A percentile compares a stretch with the other conserved stretches of the same genome.
Conservation (phyloP, 179 eudicot genomes). For the Heliamphora pulchella region DNA sequence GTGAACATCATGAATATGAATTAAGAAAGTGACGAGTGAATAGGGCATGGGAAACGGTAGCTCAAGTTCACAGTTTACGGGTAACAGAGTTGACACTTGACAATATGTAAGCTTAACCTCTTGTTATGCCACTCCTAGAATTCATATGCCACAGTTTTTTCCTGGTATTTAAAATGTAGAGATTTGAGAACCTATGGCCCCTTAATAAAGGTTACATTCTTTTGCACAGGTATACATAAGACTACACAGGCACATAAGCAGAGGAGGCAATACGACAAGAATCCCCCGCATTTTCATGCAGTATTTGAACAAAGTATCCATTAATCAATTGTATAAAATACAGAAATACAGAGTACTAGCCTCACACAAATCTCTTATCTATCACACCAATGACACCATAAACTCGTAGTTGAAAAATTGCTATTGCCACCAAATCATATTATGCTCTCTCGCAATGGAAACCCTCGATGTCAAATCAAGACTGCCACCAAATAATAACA, state of each 20-base stretch:
- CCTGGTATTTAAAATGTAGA: not conserved
- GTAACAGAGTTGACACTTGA: not conserved
- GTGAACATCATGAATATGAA: slow-evolving; percentile 3
- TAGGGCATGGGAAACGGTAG: not conserved
- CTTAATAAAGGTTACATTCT: not conserved
- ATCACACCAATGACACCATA: not conserved
- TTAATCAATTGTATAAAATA: not conserved
- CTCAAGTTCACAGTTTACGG: not conserved
- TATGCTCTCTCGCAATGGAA: not conserved
- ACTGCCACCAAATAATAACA: not conserved
- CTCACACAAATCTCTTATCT: not conserved
- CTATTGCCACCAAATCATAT: no score
- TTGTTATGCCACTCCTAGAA: not conserved
- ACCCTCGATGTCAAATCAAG: not conserved
- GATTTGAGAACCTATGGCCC: not conserved
- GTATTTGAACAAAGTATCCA: not conserved
- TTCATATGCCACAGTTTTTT: not conserved
- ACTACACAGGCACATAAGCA: not conserved
- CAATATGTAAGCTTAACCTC: not conserved
- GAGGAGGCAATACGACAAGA: not conserved
- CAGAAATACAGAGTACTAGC: not conserved
- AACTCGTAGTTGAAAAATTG: not conserved
- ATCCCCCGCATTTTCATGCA: not conserved
- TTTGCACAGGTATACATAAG: not conserved
- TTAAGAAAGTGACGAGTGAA: not conserved